These are phyloP conservation scores for Trebouxiophyceae sp. DNA, from an alignment of 163 green algal genomes.

Conservation along the genomic window DNA sequence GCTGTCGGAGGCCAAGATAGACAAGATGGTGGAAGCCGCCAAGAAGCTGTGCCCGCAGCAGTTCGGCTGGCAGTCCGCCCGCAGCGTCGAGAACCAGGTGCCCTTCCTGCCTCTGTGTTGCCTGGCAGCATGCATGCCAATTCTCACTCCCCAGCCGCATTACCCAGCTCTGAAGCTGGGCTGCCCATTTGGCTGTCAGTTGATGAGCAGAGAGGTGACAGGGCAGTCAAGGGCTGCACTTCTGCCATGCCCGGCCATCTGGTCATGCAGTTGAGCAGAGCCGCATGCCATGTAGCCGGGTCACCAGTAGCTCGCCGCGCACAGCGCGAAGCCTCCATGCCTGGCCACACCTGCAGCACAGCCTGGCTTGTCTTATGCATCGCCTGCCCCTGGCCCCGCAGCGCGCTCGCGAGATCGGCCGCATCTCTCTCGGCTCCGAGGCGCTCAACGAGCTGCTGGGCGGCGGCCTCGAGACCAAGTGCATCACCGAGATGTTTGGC, in stretches of 20 bases:
- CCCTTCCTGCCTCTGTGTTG: no score
- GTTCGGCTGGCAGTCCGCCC: conserved; percentile 52
- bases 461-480: conserved; percentile 54
- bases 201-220: no score
- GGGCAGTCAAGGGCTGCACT: no score
- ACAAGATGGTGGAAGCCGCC: conserved; percentile 81
- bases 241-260: no score
- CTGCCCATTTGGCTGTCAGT: no score
- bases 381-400: neutral
- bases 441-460: conserved; percentile 67
- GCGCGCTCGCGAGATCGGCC: conserved; percentile 29
- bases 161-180: no score
- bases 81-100: conserved; percentile 40
- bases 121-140: no score
- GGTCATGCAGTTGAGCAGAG: no score
- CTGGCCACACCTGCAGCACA: neutral
- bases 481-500: conserved; percentile 83
- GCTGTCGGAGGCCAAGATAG: conserved; percentile 84
- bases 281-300: no score
- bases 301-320: no score
- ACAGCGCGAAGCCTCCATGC: no score
- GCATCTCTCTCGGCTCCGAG: conserved; percentile 53
- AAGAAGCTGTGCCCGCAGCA: conserved; percentile 43
- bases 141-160: no score
- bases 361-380: neutral